These are phyloP conservation scores for Rhododendron kiyosumense DNA, from an alignment of 148 eudicot species.

Conservation along the genomic window DNA sequence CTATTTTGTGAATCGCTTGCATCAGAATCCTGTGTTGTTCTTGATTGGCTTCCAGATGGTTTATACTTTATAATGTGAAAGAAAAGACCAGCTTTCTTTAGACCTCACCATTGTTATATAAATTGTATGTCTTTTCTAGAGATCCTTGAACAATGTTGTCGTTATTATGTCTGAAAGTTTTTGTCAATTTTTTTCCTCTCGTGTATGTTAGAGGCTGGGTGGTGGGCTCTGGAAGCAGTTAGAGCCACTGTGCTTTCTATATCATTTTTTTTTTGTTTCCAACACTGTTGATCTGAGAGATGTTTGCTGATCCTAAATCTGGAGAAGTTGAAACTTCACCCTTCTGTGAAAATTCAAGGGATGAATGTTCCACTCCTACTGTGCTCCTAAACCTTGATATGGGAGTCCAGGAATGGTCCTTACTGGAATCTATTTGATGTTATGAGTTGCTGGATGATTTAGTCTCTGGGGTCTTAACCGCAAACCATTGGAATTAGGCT, in stretches of 20 bases:
- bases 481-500: background rate
- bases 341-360: background rate
- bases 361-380: background rate
- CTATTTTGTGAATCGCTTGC: background rate
- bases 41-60: background rate
- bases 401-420: background rate
- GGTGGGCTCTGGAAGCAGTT: background rate
- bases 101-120: background rate
- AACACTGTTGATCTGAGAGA: background rate
- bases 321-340: background rate
- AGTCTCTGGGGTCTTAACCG: background rate
- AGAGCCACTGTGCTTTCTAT: background rate
- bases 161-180: background rate
- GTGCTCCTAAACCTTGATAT: background rate
- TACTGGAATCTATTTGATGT: background rate
- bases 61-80: background rate
- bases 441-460: background rate
- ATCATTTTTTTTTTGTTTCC: background rate
- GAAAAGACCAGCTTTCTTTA: background rate
- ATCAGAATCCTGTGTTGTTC: conserved; percentile 3
- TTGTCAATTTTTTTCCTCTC: background rate
- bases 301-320: background rate
- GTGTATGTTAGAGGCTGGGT: background rate
- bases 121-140: background rate
- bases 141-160: background rate